phyloP scores from a whole-genome alignment of 805 yeast genomes.

The Schwanniomyces polymorphus region DNA sequence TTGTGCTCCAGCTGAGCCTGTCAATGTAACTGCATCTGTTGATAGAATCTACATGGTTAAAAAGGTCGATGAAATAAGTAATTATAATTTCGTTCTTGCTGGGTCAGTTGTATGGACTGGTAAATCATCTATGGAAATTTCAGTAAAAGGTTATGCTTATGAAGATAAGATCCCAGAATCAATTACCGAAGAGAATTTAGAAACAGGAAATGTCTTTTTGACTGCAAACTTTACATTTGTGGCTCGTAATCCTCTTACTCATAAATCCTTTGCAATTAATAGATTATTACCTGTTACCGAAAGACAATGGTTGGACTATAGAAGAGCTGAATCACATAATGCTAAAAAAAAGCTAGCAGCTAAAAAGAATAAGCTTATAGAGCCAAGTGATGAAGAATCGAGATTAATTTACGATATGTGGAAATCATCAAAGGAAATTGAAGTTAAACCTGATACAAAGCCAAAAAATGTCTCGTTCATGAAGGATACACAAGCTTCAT shows the following conservation, averaged over 20 bases:
- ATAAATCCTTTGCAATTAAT: slow-evolving; percentile 84
- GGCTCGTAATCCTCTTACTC: slow-evolving; percentile 93
- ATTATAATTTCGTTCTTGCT: slow-evolving; percentile 76
- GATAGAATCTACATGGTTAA: slow-evolving; percentile 87
- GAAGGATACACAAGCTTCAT: slow-evolving; percentile 68
- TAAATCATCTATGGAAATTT: slow-evolving; percentile 90
- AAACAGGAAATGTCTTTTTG: slow-evolving; percentile 69
- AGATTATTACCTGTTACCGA: slow-evolving; percentile 73
- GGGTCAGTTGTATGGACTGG: slow-evolving; percentile 97
- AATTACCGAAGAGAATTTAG: slow-evolving; percentile 57
- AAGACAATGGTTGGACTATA: slow-evolving; percentile 77
- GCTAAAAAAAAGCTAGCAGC: slow-evolving; percentile 83
- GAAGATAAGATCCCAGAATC: slow-evolving; percentile 53
- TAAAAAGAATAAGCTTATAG: slow-evolving; percentile 56
- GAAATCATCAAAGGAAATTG: slow-evolving; percentile 37
- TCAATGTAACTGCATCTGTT: slow-evolving; percentile 92
- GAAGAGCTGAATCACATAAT: slow-evolving; percentile 87
- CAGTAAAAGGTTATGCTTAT: slow-evolving; percentile 83
- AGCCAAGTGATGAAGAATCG: slow-evolving; percentile 71
- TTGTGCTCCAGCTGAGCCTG: slow-evolving; percentile 93
- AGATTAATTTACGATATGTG: slow-evolving; percentile 76
- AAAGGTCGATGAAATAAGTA: slow-evolving; percentile 74
- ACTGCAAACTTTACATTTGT: slow-evolving; percentile 94
- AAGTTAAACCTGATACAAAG: slow-evolving; percentile 32
- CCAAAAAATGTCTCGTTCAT: slow-evolving; percentile 61